Evolutionary conservation across 139 green algal species (phyloP).

Genomic region (Astrephomene gubernaculifera): DNA sequence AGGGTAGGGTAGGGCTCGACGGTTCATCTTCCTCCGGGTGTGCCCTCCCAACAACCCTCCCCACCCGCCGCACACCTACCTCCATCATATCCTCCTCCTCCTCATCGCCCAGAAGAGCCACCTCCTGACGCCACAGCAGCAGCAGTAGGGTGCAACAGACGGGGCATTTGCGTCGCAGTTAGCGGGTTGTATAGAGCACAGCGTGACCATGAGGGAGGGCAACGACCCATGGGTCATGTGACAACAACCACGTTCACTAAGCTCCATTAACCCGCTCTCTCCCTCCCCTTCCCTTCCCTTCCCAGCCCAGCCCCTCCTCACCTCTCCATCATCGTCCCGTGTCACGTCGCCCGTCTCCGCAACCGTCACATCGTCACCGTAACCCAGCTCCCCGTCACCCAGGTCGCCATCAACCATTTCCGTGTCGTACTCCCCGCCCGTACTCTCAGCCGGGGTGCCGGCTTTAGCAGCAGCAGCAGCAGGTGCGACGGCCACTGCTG

Average conservation of each 20-base stretch:
- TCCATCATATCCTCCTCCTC: constrained; percentile 42
- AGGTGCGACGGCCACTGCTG: too few relatives aligned
- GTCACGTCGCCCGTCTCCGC: constrained; percentile 16
- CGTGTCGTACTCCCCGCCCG: background rate
- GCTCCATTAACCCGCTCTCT: too few relatives aligned
- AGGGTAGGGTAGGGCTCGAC: too few relatives aligned
- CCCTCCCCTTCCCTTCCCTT: background rate
- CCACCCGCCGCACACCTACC: background rate
- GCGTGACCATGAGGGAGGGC: background rate
- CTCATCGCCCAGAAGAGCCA: background rate
- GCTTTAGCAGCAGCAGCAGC: too few relatives aligned
- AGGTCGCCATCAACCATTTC: constrained; percentile 15
- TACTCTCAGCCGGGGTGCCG: too few relatives aligned
- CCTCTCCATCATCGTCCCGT: constrained; percentile 20
- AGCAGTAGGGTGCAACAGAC: too few relatives aligned
- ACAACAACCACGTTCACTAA: too few relatives aligned
- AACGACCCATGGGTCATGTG: too few relatives aligned
- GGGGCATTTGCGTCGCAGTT: too few relatives aligned
- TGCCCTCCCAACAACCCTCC: background rate
- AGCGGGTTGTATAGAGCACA: background rate
- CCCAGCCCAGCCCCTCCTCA: background rate
- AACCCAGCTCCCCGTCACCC: too few relatives aligned
- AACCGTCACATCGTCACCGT: constrained; percentile 32
- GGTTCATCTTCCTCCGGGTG: too few relatives aligned
- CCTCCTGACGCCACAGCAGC: too few relatives aligned